A percentile compares a stretch with the other conserved stretches of the same genome.
phyloP scores from a whole-genome alignment of 2,329 filamentous ascomycete genomes.

The Aspergillus neoniger region DNA sequence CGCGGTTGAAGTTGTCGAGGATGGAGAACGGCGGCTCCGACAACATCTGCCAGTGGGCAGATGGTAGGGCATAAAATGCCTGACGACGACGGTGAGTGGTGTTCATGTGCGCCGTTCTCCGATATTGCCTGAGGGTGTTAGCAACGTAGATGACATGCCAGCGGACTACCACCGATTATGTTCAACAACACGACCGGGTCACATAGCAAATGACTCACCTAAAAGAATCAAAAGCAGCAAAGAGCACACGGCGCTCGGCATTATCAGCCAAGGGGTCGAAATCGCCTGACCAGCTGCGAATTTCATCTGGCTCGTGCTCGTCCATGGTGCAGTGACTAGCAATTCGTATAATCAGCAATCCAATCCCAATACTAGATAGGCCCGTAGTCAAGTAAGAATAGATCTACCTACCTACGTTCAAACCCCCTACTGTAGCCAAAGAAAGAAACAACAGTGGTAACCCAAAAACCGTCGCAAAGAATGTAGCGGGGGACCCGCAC shows the following conservation, averaged over 20 bases:
- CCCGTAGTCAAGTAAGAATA: too few relatives aligned
- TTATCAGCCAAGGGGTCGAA: conserved; percentile 70
- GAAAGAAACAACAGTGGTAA: too few relatives aligned
- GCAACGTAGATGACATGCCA: not conserved
- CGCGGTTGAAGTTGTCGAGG: conserved; percentile 71
- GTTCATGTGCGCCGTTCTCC: conserved; percentile 81
- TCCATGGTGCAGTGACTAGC: conserved; percentile 9
- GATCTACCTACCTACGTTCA: too few relatives aligned
- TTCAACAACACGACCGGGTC: too few relatives aligned
- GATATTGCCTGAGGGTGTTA: conserved; percentile 70
- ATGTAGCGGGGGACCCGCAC: too few relatives aligned
- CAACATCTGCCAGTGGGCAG: conserved; percentile 79
- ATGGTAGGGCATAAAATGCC: conserved; percentile 88
- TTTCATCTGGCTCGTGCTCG: conserved; percentile 20
- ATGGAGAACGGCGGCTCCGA: conserved; percentile 80
- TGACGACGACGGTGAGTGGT: conserved; percentile 87
- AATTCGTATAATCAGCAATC: not conserved
- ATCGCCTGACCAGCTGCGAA: conserved; percentile 59
- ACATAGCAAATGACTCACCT: conserved; percentile 59
- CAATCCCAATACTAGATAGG: too few relatives aligned
- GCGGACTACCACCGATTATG: too few relatives aligned
- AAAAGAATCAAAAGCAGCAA: conserved; percentile 84
- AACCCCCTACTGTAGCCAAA: not conserved
- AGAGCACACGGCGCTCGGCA: conserved; percentile 78
- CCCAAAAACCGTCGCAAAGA: too few relatives aligned